Base-by-base conservation (phyloP, 2,329 filamentous ascomycete species). In the Salinomyces thailandicus region DNA sequence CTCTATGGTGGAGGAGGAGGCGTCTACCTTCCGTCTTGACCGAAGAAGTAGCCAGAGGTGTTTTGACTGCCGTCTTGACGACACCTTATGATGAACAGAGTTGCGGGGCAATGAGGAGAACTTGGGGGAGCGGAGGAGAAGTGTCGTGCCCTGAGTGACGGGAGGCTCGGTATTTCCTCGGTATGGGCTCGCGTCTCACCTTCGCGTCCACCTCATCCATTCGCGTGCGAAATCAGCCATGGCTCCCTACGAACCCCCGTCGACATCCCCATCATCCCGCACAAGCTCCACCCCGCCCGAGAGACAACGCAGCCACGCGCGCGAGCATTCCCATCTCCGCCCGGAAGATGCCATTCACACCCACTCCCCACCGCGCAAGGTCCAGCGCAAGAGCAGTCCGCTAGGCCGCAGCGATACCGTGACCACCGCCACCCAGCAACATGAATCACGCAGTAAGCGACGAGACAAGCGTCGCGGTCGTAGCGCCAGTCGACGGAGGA, bases 341-440 rank as follows among this genome's bases (percentile, higher is more conserved):
- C 85, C 85, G 12, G 81, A 89, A 63, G 85, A 93, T 73, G 85
- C 85, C 37, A 84, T 85, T 61, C 72, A 76, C 52, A 63, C 71
- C 11, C 59, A 69, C 12, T 76, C 78, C 2, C 74, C 79, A 24
- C 75, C 77, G 4, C 71, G 75, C 36, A 59, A 53, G 27, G 32
- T 37, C n/a, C 44, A 38, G 22, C 47, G 52, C 28, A 42, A 48
- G 30, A 44, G 42, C 32, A 51, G 46, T 29, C 52, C 53, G 2
- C 34, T 59, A 17, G 55, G 48, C 8, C 43, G 53, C 28, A 52
- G 52, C 40, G 55, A 57, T 39, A 52, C 52, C 24, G 49, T 54
- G 28, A 51, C 47, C 4, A 33, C 39, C 15, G 27, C 45, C 19
- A 32, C 42, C 26, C 32, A 39, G 12, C 13, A 36, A 18, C 31